Conservation (phyloP, 1,139 yeast genomes). For the Pichiaceae sp. region DNA sequence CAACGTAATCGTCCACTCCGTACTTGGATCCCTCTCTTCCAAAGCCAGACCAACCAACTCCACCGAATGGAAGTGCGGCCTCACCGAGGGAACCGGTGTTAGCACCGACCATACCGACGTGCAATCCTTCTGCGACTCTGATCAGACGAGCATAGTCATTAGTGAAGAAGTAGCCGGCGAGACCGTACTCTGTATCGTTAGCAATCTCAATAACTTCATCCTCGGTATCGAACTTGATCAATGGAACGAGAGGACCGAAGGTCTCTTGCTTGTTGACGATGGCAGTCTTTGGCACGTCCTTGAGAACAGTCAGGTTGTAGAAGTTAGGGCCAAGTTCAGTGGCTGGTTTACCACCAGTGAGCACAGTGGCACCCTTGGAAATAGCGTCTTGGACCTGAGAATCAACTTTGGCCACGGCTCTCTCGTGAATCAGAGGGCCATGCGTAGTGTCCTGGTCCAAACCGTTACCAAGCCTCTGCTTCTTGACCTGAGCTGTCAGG, state of each 20-base stretch:
- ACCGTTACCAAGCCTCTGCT: conserved; percentile 69
- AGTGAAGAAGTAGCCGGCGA: conserved; percentile 79
- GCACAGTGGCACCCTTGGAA: conserved; percentile 60
- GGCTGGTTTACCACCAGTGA: conserved; percentile 59
- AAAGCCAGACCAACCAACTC: conserved; percentile 74
- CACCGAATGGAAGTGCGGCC: conserved; percentile 72
- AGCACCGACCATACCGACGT: conserved; percentile 75
- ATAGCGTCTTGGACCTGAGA: conserved; percentile 73
- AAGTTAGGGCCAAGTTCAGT: conserved; percentile 64
- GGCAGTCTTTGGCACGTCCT: conserved; percentile 59
- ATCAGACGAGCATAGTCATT: conserved; percentile 55
- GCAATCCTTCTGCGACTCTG: conserved; percentile 65
- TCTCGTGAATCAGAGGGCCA: conserved; percentile 74
- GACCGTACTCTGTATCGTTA: conserved; percentile 64
- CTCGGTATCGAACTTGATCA: conserved; percentile 57
- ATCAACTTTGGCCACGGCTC: conserved; percentile 63
- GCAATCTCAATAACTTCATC: conserved; percentile 68
- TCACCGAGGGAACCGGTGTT: conserved; percentile 74
- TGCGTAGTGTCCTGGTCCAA: conserved; percentile 59
- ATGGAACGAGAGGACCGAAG: conserved; percentile 85
- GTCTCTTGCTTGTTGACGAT: conserved; percentile 69
- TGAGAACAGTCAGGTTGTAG: conserved; percentile 69
- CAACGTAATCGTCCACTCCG: conserved; percentile 69
- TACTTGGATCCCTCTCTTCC: conserved; percentile 79
- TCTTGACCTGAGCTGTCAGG: conserved; percentile 44